Conservation (phyloP, 129 eudicot genomes). For the Glebionis coronaria region DNA sequence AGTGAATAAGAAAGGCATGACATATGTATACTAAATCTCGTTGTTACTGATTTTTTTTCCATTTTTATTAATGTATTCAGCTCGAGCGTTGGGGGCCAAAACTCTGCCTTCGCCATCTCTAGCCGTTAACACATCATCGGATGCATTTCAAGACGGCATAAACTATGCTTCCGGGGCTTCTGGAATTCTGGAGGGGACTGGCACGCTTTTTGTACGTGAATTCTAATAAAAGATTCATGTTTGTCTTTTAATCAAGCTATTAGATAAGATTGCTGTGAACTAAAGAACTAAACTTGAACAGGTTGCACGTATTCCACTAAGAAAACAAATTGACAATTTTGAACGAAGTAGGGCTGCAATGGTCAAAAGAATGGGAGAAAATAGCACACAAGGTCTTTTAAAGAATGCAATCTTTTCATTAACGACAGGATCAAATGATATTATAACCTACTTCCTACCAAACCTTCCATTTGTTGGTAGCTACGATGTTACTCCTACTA, state of each 20-base stretch:
- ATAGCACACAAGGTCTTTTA: conserved; percentile 28
- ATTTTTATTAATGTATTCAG: conserved; percentile 21
- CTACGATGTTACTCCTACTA: conserved; percentile 33
- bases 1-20: too few relatives aligned
- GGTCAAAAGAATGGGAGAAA: conserved; percentile 49
- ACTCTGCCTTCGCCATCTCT: conserved; percentile 50
- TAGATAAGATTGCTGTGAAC: not conserved
- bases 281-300: conserved; percentile 13
- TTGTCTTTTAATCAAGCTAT: not conserved
- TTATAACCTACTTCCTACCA: conserved; percentile 51
- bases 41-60: not conserved
- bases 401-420: conserved; percentile 58
- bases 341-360: conserved; percentile 43
- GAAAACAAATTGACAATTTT: conserved; percentile 45
- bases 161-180: conserved; percentile 69
- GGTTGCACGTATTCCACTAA: conserved; percentile 57
- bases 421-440: conserved; percentile 64
- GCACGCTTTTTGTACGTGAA: conserved; percentile 47
- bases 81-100: conserved; percentile 54
- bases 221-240: not conserved
- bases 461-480: conserved; percentile 44
- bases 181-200: conserved; percentile 58
- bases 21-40: too few relatives aligned
- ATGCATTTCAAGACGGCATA: conserved; percentile 41
- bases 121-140: conserved; percentile 35